Base-by-base conservation (phyloP, 352 stramenopile genomes). In the Phytopythium montanum region DNA sequence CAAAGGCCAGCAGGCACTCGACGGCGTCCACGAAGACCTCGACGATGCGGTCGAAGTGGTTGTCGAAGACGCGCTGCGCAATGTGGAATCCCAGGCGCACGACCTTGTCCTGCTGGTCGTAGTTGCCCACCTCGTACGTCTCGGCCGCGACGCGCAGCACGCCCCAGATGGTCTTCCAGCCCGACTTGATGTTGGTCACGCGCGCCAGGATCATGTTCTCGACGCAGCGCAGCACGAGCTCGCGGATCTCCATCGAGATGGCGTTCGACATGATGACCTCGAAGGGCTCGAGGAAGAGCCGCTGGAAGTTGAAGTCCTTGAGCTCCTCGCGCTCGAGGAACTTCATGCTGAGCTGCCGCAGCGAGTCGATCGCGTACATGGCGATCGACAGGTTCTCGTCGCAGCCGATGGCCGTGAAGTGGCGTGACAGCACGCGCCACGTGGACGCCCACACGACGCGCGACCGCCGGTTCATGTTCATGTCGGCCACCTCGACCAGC, bases 301-400 rank as follows among this genome's bases (percentile, higher is more conserved):
- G 76, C 75, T 99, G 98, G 67, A 99, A 99, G 75, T 99, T 98
- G 66, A 99, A 99, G 62, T 98, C 96, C 46, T 93, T 92, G 12
- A 99, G 83, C 65, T 99, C 98, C 26, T 97, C 89, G 62, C 98
- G 98, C 65, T 99, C 95, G 1, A 99, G 76, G 71, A 99, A 99
- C 71, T 99, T 99, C 70, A 99, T 97, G 60, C 97, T 99, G n/a
- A 99, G 80, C 76, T 99, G 98, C 39, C 97, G 97, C 23, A 99
- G 79, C 23, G 96, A 98, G 74, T 99, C 98, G 50, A 99, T 98
- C 2, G 97, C 96, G 68, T 98, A 99, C 86, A 99, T 98, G 48
- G 96, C 97, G 25, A 99, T 89, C 53, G 95, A 94, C 41, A 97
- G 77, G 65, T 99, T 98, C 45, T 98, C 84, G 63, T 99, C 87